These are phyloP conservation scores for Aspergillus vadensis DNA, from an alignment of 2,329 filamentous ascomycete genomes.

Conservation along the genomic window DNA sequence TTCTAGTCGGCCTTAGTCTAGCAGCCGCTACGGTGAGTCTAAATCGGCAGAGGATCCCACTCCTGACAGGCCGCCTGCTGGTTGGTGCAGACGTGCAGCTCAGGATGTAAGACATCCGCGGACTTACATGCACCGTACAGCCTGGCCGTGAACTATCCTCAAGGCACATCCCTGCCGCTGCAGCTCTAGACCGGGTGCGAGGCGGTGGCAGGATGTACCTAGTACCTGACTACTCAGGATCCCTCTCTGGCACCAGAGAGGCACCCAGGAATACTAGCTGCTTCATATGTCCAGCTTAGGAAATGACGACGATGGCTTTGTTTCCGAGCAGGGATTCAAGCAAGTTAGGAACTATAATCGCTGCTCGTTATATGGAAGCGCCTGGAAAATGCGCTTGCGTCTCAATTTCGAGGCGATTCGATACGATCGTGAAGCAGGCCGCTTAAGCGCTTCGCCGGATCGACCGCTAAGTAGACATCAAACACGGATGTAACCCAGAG, in stretches of 20 bases:
- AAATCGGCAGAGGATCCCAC: slow-evolving; percentile 5
- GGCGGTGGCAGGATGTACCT: not conserved
- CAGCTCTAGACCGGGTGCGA: not conserved
- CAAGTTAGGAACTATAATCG: not conserved
- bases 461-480: not conserved
- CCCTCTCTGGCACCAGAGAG: not conserved
- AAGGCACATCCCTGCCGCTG: not conserved
- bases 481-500: not conserved
- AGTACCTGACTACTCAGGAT: not conserved
- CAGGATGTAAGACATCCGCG: slow-evolving; percentile 14
- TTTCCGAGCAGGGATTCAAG: not conserved
- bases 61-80: slow-evolving; percentile 4
- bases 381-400: not conserved
- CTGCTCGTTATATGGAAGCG: not conserved
- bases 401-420: not conserved
- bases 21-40: slow-evolving; percentile 11
- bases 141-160: too few relatives aligned
- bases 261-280: not conserved
- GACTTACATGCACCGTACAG: slow-evolving; percentile 6
- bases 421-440: not conserved
- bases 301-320: slow-evolving; percentile 4
- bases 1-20: slow-evolving; percentile 1
- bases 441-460: slow-evolving; percentile 3
- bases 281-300: not conserved
- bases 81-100: slow-evolving; percentile 9